phyloP scores from a whole-genome alignment of 495 filamentous ascomycete genomes.

The Aspergillus leporis region DNA sequence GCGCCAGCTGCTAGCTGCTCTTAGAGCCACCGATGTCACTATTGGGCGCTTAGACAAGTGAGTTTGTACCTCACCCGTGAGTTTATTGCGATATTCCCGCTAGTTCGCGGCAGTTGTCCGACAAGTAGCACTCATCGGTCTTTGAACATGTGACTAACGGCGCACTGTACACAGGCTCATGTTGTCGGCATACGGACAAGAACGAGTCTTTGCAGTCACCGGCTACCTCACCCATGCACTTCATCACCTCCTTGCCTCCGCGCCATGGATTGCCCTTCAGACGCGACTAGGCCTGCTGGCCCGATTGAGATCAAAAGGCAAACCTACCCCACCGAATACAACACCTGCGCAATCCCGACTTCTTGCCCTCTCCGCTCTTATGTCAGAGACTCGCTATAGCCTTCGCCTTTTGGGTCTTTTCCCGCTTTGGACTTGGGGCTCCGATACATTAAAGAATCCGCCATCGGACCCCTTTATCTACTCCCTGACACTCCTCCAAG shows the following conservation, averaged over 20 bases:
- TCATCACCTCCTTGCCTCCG: conserved; percentile 42
- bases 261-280: conserved; percentile 39
- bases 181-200: conserved; percentile 36
- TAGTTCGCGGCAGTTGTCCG: background rate
- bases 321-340: conserved; percentile 16
- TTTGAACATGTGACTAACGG: background rate
- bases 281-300: conserved; percentile 38
- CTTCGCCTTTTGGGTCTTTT: conserved; percentile 78
- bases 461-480: conserved; percentile 47
- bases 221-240: conserved; percentile 42
- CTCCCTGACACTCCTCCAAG: conserved; percentile 64
- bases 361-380: conserved; percentile 50
- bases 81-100: background rate
- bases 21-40: conserved; percentile 36
- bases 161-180: conserved; percentile 26
- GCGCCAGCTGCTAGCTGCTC: conserved; percentile 32
- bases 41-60: conserved; percentile 41
- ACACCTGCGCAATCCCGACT: conserved; percentile 21
- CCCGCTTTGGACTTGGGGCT: conserved; percentile 74
- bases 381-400: conserved; percentile 74
- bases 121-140: background rate
- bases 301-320: conserved; percentile 33
- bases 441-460: conserved; percentile 50
- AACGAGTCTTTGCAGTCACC: conserved; percentile 38
- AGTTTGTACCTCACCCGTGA: conserved; percentile 7